These are phyloP conservation scores for Fusarium oligoseptatum DNA, from an alignment of 2,329 filamentous ascomycete species.

Conservation along the genomic window DNA sequence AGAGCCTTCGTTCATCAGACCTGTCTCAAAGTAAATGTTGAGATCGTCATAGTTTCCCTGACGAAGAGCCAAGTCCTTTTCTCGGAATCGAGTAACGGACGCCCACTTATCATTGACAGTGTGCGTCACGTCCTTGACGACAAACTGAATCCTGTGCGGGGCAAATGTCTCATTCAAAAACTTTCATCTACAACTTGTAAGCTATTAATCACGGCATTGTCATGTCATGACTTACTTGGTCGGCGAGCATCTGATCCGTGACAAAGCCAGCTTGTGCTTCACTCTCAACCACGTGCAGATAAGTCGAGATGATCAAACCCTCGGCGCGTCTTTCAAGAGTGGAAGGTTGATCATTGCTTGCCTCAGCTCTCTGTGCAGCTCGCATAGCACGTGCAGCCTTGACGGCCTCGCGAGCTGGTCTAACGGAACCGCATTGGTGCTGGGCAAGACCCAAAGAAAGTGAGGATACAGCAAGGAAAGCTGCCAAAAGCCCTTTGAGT, in stretches of 20 bases:
- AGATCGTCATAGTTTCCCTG: constrained; percentile 58
- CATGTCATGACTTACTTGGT: not conserved
- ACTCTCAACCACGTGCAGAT: not conserved
- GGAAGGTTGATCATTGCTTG: not conserved
- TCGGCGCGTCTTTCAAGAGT: not conserved
- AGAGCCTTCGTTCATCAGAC: constrained; percentile 53
- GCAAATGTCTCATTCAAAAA: constrained; percentile 59
- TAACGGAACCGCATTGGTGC: not conserved
- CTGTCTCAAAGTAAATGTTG: constrained; percentile 61
- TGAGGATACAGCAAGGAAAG: not conserved
- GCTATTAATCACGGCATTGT: not conserved
- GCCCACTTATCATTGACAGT: constrained; percentile 62
- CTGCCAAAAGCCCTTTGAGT: not conserved
- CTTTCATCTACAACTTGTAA: constrained; percentile 17
- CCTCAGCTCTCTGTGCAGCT: not conserved
- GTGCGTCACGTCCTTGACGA: constrained; percentile 55
- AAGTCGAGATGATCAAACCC: not conserved
- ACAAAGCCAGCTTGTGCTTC: not conserved
- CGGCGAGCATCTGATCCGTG: constrained; percentile 1
- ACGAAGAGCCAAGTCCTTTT: constrained; percentile 61
- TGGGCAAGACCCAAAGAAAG: not conserved
- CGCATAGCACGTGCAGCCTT: not conserved
- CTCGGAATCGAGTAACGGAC: constrained; percentile 50
- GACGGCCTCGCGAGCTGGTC: not conserved
- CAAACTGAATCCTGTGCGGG: constrained; percentile 58